Conservation (phyloP, 345 rosid species). For the Excoecaria agallocha region DNA sequence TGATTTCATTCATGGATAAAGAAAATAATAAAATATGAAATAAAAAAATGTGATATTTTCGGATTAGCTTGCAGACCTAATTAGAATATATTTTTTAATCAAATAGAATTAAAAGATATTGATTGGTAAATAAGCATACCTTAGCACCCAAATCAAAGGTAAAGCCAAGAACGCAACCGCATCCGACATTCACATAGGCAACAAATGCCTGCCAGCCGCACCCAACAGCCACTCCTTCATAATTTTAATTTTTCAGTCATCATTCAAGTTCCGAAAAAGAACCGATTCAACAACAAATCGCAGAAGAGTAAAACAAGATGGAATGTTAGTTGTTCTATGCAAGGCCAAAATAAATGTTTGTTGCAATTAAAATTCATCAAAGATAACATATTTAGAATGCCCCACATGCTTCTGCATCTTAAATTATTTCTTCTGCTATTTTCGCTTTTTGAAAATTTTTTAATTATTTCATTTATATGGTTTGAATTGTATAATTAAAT, state of each 20-base stretch:
- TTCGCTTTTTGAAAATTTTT: no score
- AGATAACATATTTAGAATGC: no score
- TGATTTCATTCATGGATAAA: neutral
- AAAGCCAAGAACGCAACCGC: conserved; percentile 65
- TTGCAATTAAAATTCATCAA: neutral
- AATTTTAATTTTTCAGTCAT: no score
- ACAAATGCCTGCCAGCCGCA: conserved; percentile 91
- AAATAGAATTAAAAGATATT: no score
- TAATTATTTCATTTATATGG: no score
- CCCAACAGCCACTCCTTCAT: conserved; percentile 71
- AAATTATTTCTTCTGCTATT: no score
- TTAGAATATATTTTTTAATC: no score
- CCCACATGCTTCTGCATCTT: no score
- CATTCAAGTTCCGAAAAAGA: no score
- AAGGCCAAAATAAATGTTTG: neutral
- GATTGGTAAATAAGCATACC: conserved; percentile 25
- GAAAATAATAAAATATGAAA: neutral
- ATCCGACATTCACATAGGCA: conserved; percentile 74
- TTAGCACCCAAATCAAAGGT: conserved; percentile 50
- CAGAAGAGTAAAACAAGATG: neutral
- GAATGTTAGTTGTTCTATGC: neutral
- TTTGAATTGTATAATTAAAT: no score
- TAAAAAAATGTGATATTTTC: no score
- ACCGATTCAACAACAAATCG: neutral
- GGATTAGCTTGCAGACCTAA: no score